Conservation (phyloP, 202 grass and related monocot species). For the Schoenoplectus triqueter region DNA sequence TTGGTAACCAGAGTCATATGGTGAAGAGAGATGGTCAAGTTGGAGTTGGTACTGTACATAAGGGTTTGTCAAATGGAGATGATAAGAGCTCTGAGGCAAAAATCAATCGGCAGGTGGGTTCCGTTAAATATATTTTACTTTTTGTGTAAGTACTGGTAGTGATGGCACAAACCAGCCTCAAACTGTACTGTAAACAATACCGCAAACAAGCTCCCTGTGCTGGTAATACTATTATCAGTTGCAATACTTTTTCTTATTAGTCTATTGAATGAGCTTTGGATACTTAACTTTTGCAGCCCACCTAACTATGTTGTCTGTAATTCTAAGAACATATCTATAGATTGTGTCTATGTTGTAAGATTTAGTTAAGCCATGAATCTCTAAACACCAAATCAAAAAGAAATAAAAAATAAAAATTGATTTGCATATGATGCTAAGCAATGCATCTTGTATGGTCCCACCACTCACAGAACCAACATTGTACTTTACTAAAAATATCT, state of each 20-base stretch:
- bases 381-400: not conserved
- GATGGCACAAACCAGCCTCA: not conserved
- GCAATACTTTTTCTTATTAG: not conserved
- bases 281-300: not conserved
- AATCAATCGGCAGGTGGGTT: constrained; percentile 73
- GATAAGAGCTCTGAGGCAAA: constrained; percentile 50
- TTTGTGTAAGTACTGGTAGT: constrained; percentile 16
- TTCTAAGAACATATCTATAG: not conserved
- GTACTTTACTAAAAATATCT: not conserved
- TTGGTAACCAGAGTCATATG: constrained; percentile 58
- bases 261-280: not conserved
- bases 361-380: not conserved
- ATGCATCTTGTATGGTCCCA: not conserved
- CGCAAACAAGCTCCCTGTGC: not conserved
- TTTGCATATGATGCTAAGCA: not conserved
- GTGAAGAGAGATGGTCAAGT: constrained; percentile 62
- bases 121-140: constrained; percentile 38
- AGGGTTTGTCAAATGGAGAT: constrained; percentile 61
- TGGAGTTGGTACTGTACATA: constrained; percentile 41
- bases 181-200: not conserved
- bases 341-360: not conserved
- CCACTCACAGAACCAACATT: not conserved
- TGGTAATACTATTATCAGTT: constrained; percentile 3
- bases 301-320: not conserved
- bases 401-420: not conserved